Conservation (phyloP, 129 eudicot species). For the Centaurea solstitialis region DNA sequence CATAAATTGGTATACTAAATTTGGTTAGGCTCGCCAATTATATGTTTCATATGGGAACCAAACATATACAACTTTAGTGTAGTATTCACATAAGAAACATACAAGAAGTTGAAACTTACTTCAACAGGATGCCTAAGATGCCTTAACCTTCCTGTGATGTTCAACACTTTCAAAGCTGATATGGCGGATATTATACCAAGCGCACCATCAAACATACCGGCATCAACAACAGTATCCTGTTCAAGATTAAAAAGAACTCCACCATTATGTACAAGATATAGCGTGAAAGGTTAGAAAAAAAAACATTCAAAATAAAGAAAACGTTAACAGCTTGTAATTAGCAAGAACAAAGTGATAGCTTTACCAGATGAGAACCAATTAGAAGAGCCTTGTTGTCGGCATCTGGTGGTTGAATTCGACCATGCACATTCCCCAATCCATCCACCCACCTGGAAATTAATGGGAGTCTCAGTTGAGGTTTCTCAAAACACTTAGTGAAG, state of each 20-base stretch:
- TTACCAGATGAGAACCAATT: slow-evolving; percentile 94
- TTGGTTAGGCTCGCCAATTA: not conserved
- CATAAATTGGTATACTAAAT: not conserved
- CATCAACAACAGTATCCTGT: slow-evolving; percentile 98
- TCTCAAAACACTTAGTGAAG: not conserved
- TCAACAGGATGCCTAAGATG: slow-evolving; percentile 78
- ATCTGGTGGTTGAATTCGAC: slow-evolving; percentile 64
- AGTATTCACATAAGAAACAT: not conserved
- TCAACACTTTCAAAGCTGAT: slow-evolving; percentile 88
- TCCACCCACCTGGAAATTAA: slow-evolving; percentile 86
- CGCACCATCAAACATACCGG: slow-evolving; percentile 95
- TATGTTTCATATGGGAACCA: not conserved
- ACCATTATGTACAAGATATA: not conserved
- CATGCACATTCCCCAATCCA: slow-evolving; percentile 93
- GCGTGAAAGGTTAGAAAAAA: not conserved
- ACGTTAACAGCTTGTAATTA: not conserved
- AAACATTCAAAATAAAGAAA: not conserved
- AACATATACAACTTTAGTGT: not conserved
- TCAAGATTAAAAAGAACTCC: not conserved
- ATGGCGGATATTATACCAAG: slow-evolving; percentile 81
- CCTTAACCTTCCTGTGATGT: slow-evolving; percentile 48
- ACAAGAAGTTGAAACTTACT: slow-evolving; percentile 39
- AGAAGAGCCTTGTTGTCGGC: slow-evolving; percentile 67
- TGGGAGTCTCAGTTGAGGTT: slow-evolving; percentile 9
- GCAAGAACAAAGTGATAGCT: slow-evolving; percentile 15